phyloP scores from a whole-genome alignment of 192 early-diverging fungal species.

The Linnemannia zychae region DNA sequence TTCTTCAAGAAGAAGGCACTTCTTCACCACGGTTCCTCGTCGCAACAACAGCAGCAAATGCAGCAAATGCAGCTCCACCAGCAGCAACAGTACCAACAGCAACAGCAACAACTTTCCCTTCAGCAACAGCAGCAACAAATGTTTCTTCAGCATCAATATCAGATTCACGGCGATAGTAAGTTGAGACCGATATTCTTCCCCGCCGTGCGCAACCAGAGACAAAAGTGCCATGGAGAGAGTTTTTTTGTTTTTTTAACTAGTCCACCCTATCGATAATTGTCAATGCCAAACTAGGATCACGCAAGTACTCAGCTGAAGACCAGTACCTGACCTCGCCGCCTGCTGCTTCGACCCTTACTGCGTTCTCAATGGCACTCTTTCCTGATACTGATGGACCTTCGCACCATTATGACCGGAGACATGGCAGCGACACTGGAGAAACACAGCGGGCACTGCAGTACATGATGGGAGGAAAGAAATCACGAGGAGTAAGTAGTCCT shows the following conservation, averaged over 20 bases:
- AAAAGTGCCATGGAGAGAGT: not conserved
- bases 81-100: not conserved
- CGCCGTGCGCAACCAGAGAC: not conserved
- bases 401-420: slow-evolving; percentile 18
- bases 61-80: not conserved
- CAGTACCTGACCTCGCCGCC: not conserved
- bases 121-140: slow-evolving; percentile 15
- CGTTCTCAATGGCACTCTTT: slow-evolving; percentile 26
- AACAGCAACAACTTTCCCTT: not conserved
- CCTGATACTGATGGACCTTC: slow-evolving; percentile 19
- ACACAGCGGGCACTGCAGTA: slow-evolving; percentile 25
- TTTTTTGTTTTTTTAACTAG: no score
- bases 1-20: slow-evolving; percentile 35
- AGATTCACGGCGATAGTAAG: slow-evolving; percentile 19
- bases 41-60: slow-evolving; percentile 10
- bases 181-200: not conserved
- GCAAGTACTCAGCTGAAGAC: slow-evolving; percentile 44
- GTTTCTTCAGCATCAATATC: slow-evolving; percentile 7
- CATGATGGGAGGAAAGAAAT: slow-evolving; percentile 32
- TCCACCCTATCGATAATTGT: not conserved
- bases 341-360: slow-evolving; percentile 10
- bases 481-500: not conserved
- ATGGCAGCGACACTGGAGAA: slow-evolving; percentile 31
- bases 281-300: slow-evolving; percentile 13
- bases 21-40: slow-evolving; percentile 17